Evolutionary conservation across 805 yeast genomes (phyloP).

Genomic region (Metschnikowia picachoensis): DNA sequence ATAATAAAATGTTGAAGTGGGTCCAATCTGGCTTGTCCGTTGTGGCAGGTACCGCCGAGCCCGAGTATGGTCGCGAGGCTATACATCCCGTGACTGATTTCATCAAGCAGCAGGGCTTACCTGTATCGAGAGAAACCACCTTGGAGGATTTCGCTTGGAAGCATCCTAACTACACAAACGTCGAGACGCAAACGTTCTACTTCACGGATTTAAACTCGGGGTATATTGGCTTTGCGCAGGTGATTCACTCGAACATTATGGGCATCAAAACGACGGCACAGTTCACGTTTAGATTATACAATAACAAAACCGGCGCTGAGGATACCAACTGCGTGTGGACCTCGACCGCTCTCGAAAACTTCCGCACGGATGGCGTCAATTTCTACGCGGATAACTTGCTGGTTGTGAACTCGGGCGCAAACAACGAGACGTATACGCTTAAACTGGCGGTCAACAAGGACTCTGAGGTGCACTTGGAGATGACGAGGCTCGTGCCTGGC

Average conservation of each 20-base stretch:
- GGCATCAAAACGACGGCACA: slow-evolving; percentile 90
- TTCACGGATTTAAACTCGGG: slow-evolving; percentile 62
- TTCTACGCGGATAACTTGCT: slow-evolving; percentile 74
- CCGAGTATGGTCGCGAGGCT: slow-evolving; percentile 91
- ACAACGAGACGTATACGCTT: slow-evolving; percentile 43
- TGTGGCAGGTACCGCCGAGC: slow-evolving; percentile 95
- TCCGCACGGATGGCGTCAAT: slow-evolving; percentile 65
- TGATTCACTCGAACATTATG: slow-evolving; percentile 88
- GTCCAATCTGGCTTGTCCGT: slow-evolving; percentile 86
- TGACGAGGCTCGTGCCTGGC: slow-evolving; percentile 66
- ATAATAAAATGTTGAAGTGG: slow-evolving; percentile 64
- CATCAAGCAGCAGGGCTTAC: slow-evolving; percentile 29
- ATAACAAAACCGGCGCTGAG: slow-evolving; percentile 40
- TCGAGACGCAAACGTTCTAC: slow-evolving; percentile 93
- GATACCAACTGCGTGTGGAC: slow-evolving; percentile 70
- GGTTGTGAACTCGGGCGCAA: slow-evolving; percentile 55
- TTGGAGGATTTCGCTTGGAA: slow-evolving; percentile 73
- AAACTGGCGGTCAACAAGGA: slow-evolving; percentile 65
- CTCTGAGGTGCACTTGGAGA: slow-evolving; percentile 63
- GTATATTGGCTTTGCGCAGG: slow-evolving; percentile 83
- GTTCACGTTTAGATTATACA: slow-evolving; percentile 81
- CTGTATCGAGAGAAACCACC: slow-evolving; percentile 50
- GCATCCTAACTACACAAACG: slow-evolving; percentile 77
- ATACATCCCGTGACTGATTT: slow-evolving; percentile 76
- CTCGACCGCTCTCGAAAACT: slow-evolving; percentile 81